Base-by-base conservation (phyloP, 2,329 filamentous ascomycete genomes). In the Colletotrichum sp. region DNA sequence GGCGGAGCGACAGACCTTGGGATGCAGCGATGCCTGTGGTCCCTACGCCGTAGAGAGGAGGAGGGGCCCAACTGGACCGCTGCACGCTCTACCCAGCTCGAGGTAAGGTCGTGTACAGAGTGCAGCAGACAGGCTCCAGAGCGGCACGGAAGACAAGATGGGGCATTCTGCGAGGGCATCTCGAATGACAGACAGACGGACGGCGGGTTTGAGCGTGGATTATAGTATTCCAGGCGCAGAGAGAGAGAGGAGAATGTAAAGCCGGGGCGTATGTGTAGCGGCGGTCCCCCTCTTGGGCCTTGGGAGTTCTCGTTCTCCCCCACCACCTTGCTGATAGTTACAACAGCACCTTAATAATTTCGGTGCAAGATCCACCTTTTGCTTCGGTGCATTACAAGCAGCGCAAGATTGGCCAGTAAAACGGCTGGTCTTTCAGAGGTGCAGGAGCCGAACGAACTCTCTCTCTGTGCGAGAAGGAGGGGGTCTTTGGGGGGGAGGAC, bases 291-390 rank as follows among this genome's bases (percentile, higher is more conserved):
- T 44, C 44, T 48, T 48, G 44, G 44, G 18, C 18, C 44, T 22
- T 48, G n/a, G 44, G 44, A 48, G 44, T 48, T 30, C 59, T 44
- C 55, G 64, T 32, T 60, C 55, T 30, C 34, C 36, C 67, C 62
- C 57, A 68, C 57, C 68, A 63, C 68, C 26, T 64, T 24, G 34
- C 30, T 64, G 68, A 70, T 70, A 71, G 48, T 65, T 71, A 71
- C 22, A 48, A 62, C 55, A 59, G 70, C 28, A 65, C 44, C 24
- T 66, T 34, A 48, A 75, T 75, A 65, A 77, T 77, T 75, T 77
- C 72, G 70, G 66, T 74, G 77, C 72, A 36, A 77, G 74, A 74
- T 77, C 74, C 74, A 75, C 68, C 62, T 15, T 64, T 75, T 39
- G 72, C 66, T 74, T 77, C 72, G 72, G 66, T 60, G 60, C 44